A percentile compares a stretch with the other conserved stretches of the same genome.
These are phyloP conservation scores for Neohortaea acidophila DNA, from an alignment of 495 filamentous ascomycete species.

Conservation along the genomic window DNA sequence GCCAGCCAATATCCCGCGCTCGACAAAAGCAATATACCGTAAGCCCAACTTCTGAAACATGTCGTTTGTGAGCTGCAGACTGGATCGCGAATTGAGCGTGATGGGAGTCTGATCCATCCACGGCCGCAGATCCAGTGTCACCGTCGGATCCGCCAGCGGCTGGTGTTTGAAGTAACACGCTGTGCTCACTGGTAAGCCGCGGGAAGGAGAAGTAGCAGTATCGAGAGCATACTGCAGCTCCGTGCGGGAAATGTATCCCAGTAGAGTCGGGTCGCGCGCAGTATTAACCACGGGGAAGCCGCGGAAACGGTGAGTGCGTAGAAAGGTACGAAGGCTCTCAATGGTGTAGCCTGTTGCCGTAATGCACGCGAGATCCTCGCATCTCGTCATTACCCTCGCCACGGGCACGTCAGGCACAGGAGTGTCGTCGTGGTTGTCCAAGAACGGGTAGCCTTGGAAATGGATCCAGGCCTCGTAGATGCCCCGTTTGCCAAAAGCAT, in stretches of 20 bases:
- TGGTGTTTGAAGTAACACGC: conserved; percentile 76
- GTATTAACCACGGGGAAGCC: conserved; percentile 86
- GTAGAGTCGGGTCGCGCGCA: conserved; percentile 52
- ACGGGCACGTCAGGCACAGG: conserved; percentile 71
- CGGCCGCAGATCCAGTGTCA: conserved; percentile 70
- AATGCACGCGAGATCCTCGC: conserved; percentile 79
- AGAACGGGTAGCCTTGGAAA: conserved; percentile 88
- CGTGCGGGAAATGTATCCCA: conserved; percentile 88
- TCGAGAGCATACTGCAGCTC: conserved; percentile 74
- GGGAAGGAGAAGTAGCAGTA: conserved; percentile 35
- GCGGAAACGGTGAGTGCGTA: conserved; percentile 60
- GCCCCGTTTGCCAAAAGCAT: conserved; percentile 82
- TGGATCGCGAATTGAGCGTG: conserved; percentile 60
- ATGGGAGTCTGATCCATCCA: conserved; percentile 99
- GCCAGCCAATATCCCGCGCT: conserved; percentile 67
- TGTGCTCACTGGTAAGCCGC: conserved; percentile 52
- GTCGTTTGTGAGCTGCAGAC: conserved; percentile 62
- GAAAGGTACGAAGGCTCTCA: conserved; percentile 49
- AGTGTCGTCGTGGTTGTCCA: conserved; percentile 80
- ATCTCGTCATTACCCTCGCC: conserved; percentile 72
- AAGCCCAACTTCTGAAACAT: conserved; percentile 92
- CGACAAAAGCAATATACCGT: conserved; percentile 75
- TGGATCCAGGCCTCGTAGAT: conserved; percentile 98
- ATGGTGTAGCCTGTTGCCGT: conserved; percentile 81
- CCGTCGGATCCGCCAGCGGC: conserved; percentile 59